Percentiles rank a stretch among this genome's conserved stretches.
These are phyloP conservation scores for Penicillium waksmanii DNA, from an alignment of 495 filamentous ascomycete species.

Conservation along the genomic window DNA sequence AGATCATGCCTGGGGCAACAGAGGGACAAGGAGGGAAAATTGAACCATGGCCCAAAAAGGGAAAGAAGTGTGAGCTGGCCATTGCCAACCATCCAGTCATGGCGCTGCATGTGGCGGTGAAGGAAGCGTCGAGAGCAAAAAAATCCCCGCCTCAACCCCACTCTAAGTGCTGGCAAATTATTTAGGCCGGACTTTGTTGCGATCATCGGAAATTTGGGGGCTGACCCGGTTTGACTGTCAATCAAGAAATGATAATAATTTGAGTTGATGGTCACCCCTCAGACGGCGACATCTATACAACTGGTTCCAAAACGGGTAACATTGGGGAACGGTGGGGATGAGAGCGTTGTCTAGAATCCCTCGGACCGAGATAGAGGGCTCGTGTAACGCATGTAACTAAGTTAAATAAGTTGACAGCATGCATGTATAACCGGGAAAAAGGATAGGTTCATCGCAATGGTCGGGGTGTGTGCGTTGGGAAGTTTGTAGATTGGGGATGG, in stretches of 20 bases:
- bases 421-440: conserved; percentile 10
- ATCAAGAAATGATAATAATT: not conserved
- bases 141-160: conserved; percentile 47
- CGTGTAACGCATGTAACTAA: conserved; percentile 26
- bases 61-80: conserved; percentile 35
- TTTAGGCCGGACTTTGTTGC: not conserved
- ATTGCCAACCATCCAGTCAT: conserved; percentile 29
- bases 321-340: conserved; percentile 5
- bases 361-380: conserved; percentile 20
- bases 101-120: conserved; percentile 48
- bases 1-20: not conserved
- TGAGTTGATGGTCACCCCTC: not conserved
- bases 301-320: not conserved
- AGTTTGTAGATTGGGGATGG: not conserved
- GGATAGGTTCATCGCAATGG: conserved; percentile 11
- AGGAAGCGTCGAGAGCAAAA: conserved; percentile 31
- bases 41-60: conserved; percentile 26
- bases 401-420: conserved; percentile 17
- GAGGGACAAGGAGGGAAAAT: conserved; percentile 4
- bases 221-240: not conserved
- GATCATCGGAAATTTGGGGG: conserved; percentile 13
- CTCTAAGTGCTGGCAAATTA: conserved; percentile 23
- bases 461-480: conserved; percentile 2
- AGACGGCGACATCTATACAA: not conserved
- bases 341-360: conserved; percentile 11